These are phyloP conservation scores for Wickerhamiella spandovensis DNA, from an alignment of 805 yeast species.

Conservation along the genomic window DNA sequence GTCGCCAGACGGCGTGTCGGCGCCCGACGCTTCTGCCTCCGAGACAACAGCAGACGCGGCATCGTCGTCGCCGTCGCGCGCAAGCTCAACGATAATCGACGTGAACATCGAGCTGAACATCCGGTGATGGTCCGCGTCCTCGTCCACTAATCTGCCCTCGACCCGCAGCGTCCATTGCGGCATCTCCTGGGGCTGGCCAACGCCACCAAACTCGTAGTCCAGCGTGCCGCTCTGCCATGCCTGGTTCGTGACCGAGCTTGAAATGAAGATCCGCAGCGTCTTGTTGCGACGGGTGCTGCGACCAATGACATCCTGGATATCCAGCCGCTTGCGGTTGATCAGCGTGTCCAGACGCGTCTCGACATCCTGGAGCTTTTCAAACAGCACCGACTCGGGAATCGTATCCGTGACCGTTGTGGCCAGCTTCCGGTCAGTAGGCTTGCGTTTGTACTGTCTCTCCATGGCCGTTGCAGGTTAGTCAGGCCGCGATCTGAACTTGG, in stretches of 20 bases:
- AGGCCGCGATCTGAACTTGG: too few species aligned
- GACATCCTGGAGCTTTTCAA: conserved; percentile 61
- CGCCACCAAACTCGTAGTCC: conserved; percentile 14
- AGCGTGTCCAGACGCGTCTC: conserved; percentile 72
- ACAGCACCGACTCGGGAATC: conserved; percentile 60
- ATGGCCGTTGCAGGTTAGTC: not conserved
- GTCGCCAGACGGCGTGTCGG: not conserved
- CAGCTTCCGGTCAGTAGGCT: conserved; percentile 42
- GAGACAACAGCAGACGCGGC: not conserved
- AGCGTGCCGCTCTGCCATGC: conserved; percentile 55
- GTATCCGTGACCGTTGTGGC: conserved; percentile 33
- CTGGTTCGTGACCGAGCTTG: conserved; percentile 73
- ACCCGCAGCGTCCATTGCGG: conserved; percentile 66
- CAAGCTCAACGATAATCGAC: conserved; percentile 71
- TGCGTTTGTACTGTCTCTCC: conserved; percentile 21
- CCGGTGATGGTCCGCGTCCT: conserved; percentile 36
- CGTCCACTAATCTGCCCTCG: conserved; percentile 66
- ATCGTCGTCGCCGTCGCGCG: conserved; percentile 6
- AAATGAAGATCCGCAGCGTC: conserved; percentile 63
- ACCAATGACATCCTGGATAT: conserved; percentile 57
- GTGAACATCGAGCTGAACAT: conserved; percentile 71
- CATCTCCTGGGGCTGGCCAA: conserved; percentile 28
- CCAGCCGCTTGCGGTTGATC: conserved; percentile 70
- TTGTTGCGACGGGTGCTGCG: conserved; percentile 39
- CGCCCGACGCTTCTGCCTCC: not conserved